These are phyloP conservation scores for Heterobasidion annosum DNA, from an alignment of 1,284 basidiomycete species.

Conservation along the genomic window DNA sequence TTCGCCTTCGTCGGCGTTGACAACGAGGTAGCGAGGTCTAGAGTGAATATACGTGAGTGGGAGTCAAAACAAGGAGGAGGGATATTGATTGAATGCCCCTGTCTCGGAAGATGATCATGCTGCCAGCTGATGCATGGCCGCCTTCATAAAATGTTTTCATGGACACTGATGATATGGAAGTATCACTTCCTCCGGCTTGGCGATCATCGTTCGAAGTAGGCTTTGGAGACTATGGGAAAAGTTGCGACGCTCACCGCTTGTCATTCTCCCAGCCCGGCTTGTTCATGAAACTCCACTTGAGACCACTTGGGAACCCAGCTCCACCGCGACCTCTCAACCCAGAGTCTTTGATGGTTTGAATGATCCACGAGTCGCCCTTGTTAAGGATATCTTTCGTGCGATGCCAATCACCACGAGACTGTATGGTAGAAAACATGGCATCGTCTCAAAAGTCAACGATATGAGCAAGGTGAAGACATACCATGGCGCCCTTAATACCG, in stretches of 20 bases:
- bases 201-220: not conserved
- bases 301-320: conserved; percentile 93
- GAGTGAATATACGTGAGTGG: not conserved
- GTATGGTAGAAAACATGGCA: not conserved
- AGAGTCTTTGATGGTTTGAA: conserved; percentile 92
- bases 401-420: conserved; percentile 97
- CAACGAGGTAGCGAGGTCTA: conserved; percentile 91
- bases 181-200: too few relatives aligned
- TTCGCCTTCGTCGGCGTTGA: conserved; percentile 98
- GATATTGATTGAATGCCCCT: too few relatives aligned
- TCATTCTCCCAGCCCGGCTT: conserved; percentile 98
- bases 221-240: not conserved
- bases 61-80: not conserved
- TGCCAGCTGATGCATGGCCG: too few relatives aligned
- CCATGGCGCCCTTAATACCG: conserved; percentile 83
- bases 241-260: conserved; percentile 45
- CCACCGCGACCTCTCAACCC: conserved; percentile 95
- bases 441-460: not conserved
- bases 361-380: conserved; percentile 98
- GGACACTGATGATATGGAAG: too few relatives aligned
- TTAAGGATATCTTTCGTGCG: conserved; percentile 91
- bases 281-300: conserved; percentile 99
- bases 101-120: too few relatives aligned
- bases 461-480: conserved; percentile 21
- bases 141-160: too few relatives aligned